A percentile compares a stretch with the other conserved stretches of the same genome.
Conservation (phyloP, 257 asterid species). For the Dorcoceras hygrometricum region DNA sequence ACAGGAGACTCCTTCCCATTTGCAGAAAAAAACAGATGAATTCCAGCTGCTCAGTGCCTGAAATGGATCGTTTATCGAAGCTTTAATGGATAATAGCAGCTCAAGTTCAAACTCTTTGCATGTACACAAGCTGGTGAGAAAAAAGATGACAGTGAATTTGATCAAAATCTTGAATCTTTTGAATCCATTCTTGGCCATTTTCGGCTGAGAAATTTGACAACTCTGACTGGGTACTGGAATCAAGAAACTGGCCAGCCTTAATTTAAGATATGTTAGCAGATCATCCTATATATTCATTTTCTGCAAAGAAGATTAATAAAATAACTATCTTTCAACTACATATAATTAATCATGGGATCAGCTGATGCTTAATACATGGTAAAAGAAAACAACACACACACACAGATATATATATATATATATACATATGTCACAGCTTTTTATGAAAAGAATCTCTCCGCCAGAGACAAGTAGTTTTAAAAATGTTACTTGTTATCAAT, state of each 20-base stretch:
- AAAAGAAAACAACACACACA: slow-evolving; percentile 10
- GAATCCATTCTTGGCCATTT: slow-evolving; percentile 34
- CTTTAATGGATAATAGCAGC: slow-evolving; percentile 49
- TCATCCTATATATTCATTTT: slow-evolving; percentile 29
- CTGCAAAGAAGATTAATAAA: slow-evolving; percentile 32
- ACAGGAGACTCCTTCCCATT: slow-evolving; percentile 73
- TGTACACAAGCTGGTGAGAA: slow-evolving; percentile 33
- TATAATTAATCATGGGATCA: slow-evolving; percentile 45
- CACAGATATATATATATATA: too few species aligned
- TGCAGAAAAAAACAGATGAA: slow-evolving; percentile 49
- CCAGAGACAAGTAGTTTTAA: slow-evolving; percentile 25
- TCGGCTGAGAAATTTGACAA: not conserved
- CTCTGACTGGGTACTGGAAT: slow-evolving; percentile 14
- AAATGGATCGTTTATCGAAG: slow-evolving; percentile 48
- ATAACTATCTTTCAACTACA: slow-evolving; percentile 22
- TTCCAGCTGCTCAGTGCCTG: slow-evolving; percentile 55
- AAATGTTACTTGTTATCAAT: slow-evolving; percentile 28
- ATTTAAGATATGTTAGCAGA: slow-evolving; percentile 21
- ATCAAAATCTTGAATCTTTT: slow-evolving; percentile 23
- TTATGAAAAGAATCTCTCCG: slow-evolving; percentile 31
- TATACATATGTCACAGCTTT: slow-evolving; percentile 42
- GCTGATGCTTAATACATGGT: slow-evolving; percentile 30
- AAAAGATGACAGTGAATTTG: slow-evolving; percentile 25
- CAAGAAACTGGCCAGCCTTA: slow-evolving; percentile 29
- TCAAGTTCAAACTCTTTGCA: slow-evolving; percentile 48